Base-by-base conservation (phyloP, 768 basidiomycete species). In the Thelephora ganbajun region DNA sequence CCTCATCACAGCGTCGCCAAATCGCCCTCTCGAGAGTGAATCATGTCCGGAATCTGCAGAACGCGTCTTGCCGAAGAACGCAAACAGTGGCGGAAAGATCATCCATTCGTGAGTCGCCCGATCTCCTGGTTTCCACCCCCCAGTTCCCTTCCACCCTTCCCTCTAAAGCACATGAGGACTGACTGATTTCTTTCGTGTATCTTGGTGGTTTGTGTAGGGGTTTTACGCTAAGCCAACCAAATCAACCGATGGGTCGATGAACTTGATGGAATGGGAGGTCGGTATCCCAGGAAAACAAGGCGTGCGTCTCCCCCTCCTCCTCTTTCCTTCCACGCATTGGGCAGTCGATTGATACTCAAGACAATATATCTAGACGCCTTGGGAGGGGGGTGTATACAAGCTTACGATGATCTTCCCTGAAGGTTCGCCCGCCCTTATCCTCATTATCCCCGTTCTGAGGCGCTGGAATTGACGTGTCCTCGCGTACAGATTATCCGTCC, bases 41-140 rank as follows among this genome's bases (percentile, higher is more conserved):
- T 35, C 43, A 89, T 91, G 89, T 83, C 89, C 46, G 91, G 90
- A 51, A 94, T 97, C 53, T 93, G 91, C 63, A 79, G 91, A 63
- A 80, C 85, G 33, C 83, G 96, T 58, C 73, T 99, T 13, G 78
- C 91, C 23, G 96, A 98, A 66, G 96, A 99, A 66, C 80, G 96
- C 59, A 99, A 99, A 68, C 89, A 93, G 59, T 99, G 96, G 96
- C 69, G 96, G 50, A 98, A 93, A 65, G 96, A 98, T 56, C 96
- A 99, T 65, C 96, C 96, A 26, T 97, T 94, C 57, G 96, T 97
- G 65, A 67, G 89, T 75, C 36, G 13, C 46, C 20, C n/a, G 11
- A 11, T 16, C 20, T 47, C 33, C 16, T 6, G 16, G 34, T 44
- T 18, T 14, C 39, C 39, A 22, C 14, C 12, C 22, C n/a, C 39